Base-by-base conservation (phyloP, 2,329 filamentous ascomycete genomes). In the Furcasterigmium sp. region DNA sequence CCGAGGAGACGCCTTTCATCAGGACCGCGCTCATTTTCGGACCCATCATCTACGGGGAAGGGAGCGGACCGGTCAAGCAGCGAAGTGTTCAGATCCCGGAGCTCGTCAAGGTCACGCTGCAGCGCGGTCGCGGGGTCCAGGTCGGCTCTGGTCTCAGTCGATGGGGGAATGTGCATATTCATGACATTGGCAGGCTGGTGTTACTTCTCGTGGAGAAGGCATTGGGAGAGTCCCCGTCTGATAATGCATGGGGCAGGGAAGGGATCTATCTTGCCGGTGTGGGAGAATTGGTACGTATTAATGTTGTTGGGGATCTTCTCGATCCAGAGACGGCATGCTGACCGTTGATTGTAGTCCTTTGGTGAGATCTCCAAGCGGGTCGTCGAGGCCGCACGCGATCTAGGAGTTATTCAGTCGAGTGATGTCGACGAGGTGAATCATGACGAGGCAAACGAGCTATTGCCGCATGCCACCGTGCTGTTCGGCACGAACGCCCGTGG, bases 81-180 rank as follows among this genome's bases (percentile, higher is more conserved):
- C 63, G 70, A 46, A 76, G 71, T 49, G 62, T 72, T 14, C 75
- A 80, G 52, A 62, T 76, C 2, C 70, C 73, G 0, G 52, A 59
- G 28, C 53, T 80, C 32, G 62, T 62, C 23, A 55, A 56, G 34
- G 61, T 54, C 36, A 64, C 67, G 3, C 57, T 80, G 10, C 46
- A 63, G 43, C 53, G 67, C 14, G 68, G 72, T 4, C 68, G 62
- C 46, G 70, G 62, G 3, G 70, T 73, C 8, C 53, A 69, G 38
- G 54, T 73, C 26, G 63, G 65, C 5, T 56, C 61, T 1, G 74
- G 74, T 14, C 58, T 65, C 50, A 65, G 66, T 3, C 63, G 69
- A 50, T 78, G 74, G 75, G 68, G 76, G 56, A 63, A 72, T 44
- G 80, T 77, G 17, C 68, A 78, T 53, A 56, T 78, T 14, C 54